Evolutionary conservation across 768 basidiomycete genomes (phyloP).

Genomic region (Phylloporus sp.): DNA sequence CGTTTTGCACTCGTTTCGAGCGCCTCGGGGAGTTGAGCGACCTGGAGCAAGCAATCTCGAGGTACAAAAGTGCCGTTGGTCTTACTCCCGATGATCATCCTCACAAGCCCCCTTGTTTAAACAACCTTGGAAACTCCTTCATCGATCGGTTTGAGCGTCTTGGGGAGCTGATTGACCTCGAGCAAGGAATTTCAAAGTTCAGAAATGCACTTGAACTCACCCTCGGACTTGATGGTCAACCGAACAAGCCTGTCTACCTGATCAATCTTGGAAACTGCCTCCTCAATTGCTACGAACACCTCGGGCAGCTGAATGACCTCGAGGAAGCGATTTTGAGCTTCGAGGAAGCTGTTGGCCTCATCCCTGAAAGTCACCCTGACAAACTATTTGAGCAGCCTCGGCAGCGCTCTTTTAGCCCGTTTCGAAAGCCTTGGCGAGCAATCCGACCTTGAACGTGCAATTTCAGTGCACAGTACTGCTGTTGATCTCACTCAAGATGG

Average conservation of each 20-base stretch:
- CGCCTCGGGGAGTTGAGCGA: neutral
- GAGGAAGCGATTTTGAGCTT: neutral
- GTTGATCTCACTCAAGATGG: neutral
- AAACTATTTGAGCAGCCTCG: neutral
- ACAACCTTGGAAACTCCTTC: neutral
- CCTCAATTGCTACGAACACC: neutral
- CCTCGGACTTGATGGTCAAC: neutral
- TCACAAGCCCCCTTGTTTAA: neutral
- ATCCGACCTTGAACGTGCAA: neutral
- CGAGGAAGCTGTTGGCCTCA: neutral
- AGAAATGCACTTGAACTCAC: neutral
- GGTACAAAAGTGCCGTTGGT: neutral
- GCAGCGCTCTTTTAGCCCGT: neutral
- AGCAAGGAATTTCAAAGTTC: neutral
- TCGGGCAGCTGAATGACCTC: neutral
- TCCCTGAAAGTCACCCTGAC: neutral
- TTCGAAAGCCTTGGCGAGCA: neutral
- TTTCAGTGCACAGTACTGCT: neutral
- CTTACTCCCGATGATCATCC: neutral
- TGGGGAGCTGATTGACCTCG: neutral
- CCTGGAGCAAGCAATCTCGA: constrained; percentile 1
- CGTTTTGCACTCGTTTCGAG: constrained; percentile 1
- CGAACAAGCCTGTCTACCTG: neutral
- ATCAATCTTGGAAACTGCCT: neutral
- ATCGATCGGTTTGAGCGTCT: neutral